These are phyloP conservation scores for Nigrograna mackinnonii DNA, from an alignment of 2,329 filamentous ascomycete genomes.

Conservation along the genomic window DNA sequence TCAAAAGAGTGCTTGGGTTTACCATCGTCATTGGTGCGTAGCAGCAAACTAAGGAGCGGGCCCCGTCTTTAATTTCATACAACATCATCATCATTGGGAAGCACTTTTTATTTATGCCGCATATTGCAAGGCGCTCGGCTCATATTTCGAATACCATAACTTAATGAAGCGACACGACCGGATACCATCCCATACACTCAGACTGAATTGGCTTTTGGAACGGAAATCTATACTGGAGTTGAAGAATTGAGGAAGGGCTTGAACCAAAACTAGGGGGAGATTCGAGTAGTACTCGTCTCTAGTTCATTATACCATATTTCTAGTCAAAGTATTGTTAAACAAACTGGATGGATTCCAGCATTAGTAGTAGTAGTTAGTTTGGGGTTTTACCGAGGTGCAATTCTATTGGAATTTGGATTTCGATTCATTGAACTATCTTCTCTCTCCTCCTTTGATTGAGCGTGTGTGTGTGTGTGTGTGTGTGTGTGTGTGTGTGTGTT, in stretches of 20 bases:
- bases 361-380: no score
- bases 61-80: conserved; percentile 22
- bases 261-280: conserved; percentile 1
- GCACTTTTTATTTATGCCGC: conserved; percentile 40
- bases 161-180: conserved; percentile 44
- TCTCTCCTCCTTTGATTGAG: no score
- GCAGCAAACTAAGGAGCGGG: conserved; percentile 58
- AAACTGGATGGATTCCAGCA: no score
- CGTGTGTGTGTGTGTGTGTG: no score
- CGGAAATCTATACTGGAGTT: conserved; percentile 30
- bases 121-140: conserved; percentile 46
- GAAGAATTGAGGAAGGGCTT: conserved; percentile 10
- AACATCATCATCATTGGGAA: conserved; percentile 32
- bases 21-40: conserved; percentile 97
- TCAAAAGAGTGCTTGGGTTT: conserved; percentile 98
- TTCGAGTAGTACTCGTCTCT: conserved; percentile 4
- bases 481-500: no score
- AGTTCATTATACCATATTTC: conserved; percentile 33
- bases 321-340: no score
- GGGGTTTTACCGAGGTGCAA: no score
- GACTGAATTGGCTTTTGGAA: conserved; percentile 28
- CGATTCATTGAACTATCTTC: no score
- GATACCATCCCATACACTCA: conserved; percentile 37
- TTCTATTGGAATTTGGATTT: no score
- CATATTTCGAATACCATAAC: conserved; percentile 37